Percentiles rank a stretch among this genome's conserved stretches.
These are phyloP conservation scores for Hirsutella rhossiliensis DNA, from an alignment of 2,329 filamentous ascomycete species.

Conservation along the genomic window DNA sequence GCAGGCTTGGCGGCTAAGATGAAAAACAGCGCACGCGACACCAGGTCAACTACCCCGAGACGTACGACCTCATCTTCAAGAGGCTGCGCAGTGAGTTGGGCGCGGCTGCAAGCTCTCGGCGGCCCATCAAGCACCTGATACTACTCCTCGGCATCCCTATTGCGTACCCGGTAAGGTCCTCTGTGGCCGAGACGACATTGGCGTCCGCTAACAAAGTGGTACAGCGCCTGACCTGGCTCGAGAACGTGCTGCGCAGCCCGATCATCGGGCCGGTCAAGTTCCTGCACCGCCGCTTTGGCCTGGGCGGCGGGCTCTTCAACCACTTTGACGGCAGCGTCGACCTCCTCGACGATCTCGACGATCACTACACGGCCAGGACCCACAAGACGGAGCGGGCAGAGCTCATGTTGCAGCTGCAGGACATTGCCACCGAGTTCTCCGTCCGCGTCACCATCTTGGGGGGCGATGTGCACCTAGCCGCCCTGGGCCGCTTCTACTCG, in stretches of 20 bases:
- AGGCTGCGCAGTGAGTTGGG: constrained; percentile 62
- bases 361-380: constrained; percentile 87
- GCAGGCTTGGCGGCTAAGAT: neutral
- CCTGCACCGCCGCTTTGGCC: constrained; percentile 78
- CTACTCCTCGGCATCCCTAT: constrained; percentile 80
- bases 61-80: constrained; percentile 73
- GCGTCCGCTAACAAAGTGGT: neutral
- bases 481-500: constrained; percentile 88
- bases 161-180: constrained; percentile 52
- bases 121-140: constrained; percentile 79
- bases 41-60: constrained; percentile 89
- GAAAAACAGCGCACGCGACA: constrained; percentile 59
- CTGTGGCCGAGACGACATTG: neutral
- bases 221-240: constrained; percentile 83
- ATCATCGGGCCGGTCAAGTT: constrained; percentile 82
- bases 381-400: constrained; percentile 81
- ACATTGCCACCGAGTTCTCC: constrained; percentile 73
- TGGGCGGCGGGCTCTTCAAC: constrained; percentile 80
- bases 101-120: constrained; percentile 51
- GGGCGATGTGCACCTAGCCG: constrained; percentile 87
- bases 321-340: constrained; percentile 90
- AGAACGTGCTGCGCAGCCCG: constrained; percentile 81
- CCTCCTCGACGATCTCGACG: constrained; percentile 83
- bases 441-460: constrained; percentile 85
- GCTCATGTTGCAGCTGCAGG: constrained; percentile 71